Percentiles rank a stretch among this genome's conserved stretches.
phyloP scores from a whole-genome alignment of 2,329 filamentous ascomycete genomes.

The Neonectria sp. region DNA sequence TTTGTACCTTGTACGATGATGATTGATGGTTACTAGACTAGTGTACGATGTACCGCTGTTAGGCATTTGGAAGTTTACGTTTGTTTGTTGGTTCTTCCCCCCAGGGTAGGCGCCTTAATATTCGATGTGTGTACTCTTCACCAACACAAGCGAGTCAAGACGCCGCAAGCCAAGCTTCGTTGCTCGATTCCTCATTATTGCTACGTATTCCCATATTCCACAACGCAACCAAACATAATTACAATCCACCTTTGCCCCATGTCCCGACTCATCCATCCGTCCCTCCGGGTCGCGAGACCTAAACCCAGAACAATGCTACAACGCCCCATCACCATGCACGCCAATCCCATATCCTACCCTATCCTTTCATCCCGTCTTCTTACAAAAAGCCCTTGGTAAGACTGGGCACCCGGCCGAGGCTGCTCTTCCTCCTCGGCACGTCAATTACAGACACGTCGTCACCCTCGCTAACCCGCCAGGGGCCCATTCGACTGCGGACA shows the following conservation, averaged over 20 bases:
- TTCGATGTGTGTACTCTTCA: background rate
- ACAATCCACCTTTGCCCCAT: constrained; percentile 25
- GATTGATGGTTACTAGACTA: constrained; percentile 13
- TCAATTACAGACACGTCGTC: constrained; percentile 62
- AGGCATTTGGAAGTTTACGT: constrained; percentile 12
- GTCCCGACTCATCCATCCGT: constrained; percentile 15
- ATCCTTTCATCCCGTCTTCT: constrained; percentile 33
- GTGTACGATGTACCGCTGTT: constrained; percentile 11
- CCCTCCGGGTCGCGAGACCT: constrained; percentile 23
- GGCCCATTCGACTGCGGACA: constrained; percentile 54
- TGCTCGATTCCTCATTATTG: constrained; percentile 38
- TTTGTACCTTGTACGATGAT: constrained; percentile 4
- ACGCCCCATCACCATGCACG: constrained; percentile 40
- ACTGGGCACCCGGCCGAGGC: constrained; percentile 74
- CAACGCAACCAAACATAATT: constrained; percentile 34
- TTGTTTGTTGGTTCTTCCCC: background rate
- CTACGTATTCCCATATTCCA: constrained; percentile 42
- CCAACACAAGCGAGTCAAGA: background rate
- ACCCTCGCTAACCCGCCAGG: constrained; percentile 55
- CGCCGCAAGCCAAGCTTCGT: constrained; percentile 9
- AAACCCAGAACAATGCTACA: constrained; percentile 43
- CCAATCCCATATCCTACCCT: constrained; percentile 35
- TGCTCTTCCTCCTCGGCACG: constrained; percentile 76
- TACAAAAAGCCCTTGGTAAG: constrained; percentile 85
- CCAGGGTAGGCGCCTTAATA: background rate